Conservation (phyloP, 257 asterid genomes). For the Solanum ahanhuiri region DNA sequence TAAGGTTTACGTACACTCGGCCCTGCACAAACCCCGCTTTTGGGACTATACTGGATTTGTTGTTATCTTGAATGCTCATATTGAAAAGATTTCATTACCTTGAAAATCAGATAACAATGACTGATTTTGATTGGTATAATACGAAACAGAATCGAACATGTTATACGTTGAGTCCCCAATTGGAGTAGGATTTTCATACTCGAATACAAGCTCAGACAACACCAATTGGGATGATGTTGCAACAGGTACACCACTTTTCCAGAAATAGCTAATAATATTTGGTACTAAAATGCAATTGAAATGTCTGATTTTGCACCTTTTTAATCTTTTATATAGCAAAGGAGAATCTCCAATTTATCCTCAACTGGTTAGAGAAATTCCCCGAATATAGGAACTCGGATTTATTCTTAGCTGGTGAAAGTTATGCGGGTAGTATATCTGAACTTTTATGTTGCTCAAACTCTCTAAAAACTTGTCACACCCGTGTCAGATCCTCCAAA, state of each 20-base stretch:
- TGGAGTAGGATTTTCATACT: conserved; percentile 25
- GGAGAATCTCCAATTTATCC: conserved; percentile 18
- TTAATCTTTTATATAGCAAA: background rate
- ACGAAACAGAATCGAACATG: conserved; percentile 18
- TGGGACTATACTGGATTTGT: background rate
- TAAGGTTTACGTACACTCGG: too few relatives aligned
- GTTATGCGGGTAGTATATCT: conserved; percentile 8
- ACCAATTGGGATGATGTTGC: conserved; percentile 7
- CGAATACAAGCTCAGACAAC: conserved; percentile 18
- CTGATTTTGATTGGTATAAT: background rate
- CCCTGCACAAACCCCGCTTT: fast-evolving
- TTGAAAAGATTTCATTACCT: background rate
- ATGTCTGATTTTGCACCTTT: background rate
- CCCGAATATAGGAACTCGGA: conserved; percentile 7
- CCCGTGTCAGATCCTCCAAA: background rate
- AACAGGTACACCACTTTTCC: conserved; percentile 10
- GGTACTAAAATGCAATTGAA: too few relatives aligned
- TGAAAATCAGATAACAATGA: background rate
- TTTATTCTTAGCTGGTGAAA: conserved; percentile 18
- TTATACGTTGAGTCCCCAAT: conserved; percentile 19
- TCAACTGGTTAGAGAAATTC: conserved; percentile 17
- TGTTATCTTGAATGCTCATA: background rate
- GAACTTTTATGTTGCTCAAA: background rate
- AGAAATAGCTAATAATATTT: background rate
- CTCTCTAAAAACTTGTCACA: background rate